Conservation (phyloP, 2,329 filamentous ascomycete species). For the Ascochyta koolunga region DNA sequence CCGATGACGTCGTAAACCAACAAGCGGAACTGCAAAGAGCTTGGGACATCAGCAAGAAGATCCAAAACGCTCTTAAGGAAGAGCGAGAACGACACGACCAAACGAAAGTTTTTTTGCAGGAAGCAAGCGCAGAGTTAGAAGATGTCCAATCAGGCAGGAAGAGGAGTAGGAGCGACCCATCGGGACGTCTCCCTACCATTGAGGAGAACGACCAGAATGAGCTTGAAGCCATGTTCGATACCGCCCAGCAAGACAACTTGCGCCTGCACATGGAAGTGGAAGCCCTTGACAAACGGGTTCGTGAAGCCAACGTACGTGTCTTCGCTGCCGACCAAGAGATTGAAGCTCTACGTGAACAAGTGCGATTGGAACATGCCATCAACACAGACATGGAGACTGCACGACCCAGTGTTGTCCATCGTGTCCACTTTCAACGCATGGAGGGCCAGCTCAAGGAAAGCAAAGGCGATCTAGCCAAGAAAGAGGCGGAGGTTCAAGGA, state of each 20-base stretch:
- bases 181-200: conserved; percentile 38
- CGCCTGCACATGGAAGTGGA: conserved; percentile 38
- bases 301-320: conserved; percentile 36
- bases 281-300: conserved; percentile 36
- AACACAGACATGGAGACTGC: conserved; percentile 39
- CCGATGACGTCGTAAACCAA: conserved; percentile 33
- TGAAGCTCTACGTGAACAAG: conserved; percentile 31
- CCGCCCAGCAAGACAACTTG: conserved; percentile 43
- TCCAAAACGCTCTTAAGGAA: conserved; percentile 34
- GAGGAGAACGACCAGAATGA: conserved; percentile 42
- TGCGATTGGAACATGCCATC: conserved; percentile 34
- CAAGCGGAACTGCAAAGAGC: conserved; percentile 41
- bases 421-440: conserved; percentile 43
- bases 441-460: conserved; percentile 39
- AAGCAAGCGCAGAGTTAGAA: conserved; percentile 24
- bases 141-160: conserved; percentile 15
- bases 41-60: conserved; percentile 40
- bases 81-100: conserved; percentile 37
- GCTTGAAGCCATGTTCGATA: conserved; percentile 45
- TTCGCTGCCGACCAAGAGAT: conserved; percentile 34
- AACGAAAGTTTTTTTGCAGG: conserved; percentile 34
- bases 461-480: conserved; percentile 25
- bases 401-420: conserved; percentile 41
- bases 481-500: conserved; percentile 29
- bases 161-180: conserved; percentile 18